Conservation (phyloP, 495 filamentous ascomycete species). For the Talaromyces proteolyticus region DNA sequence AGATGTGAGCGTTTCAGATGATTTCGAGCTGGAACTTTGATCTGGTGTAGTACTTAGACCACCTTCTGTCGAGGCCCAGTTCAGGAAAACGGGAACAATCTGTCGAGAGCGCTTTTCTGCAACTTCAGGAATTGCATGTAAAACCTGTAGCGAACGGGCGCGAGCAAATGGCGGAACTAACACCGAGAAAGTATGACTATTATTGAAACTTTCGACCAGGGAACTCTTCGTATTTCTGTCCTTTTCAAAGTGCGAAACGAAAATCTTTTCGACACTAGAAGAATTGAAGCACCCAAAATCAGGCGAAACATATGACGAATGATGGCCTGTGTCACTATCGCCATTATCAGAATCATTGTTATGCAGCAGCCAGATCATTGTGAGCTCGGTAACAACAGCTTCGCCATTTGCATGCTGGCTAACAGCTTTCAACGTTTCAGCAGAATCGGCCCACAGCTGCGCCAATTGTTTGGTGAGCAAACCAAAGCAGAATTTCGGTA, state of each 20-base stretch:
- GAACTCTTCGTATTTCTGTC: constrained; percentile 14
- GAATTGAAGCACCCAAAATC: constrained; percentile 83
- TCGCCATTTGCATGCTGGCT: constrained; percentile 65
- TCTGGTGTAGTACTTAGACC: constrained; percentile 21
- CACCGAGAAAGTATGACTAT: constrained; percentile 24
- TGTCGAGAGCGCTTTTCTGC: constrained; percentile 82
- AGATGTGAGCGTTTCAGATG: constrained; percentile 19
- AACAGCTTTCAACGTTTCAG: constrained; percentile 67
- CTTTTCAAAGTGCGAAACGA: constrained; percentile 22
- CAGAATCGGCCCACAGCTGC: constrained; percentile 79
- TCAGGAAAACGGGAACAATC: constrained; percentile 79
- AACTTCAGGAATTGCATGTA: constrained; percentile 63
- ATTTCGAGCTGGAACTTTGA: constrained; percentile 8
- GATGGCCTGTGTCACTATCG: constrained; percentile 11
- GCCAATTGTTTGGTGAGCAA: constrained; percentile 78
- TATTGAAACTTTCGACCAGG: constrained; percentile 26
- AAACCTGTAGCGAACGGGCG: constrained; percentile 71
- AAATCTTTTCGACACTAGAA: constrained; percentile 43
- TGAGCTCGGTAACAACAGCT: constrained; percentile 62
- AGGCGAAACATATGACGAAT: constrained; percentile 18
- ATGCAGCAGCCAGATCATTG: constrained; percentile 73
- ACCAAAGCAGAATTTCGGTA: constrained; percentile 83
- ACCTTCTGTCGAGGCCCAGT: constrained; percentile 57
- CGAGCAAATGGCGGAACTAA: constrained; percentile 46
- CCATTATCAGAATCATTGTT: constrained; percentile 21